phyloP scores from a whole-genome alignment of 2,329 filamentous ascomycete genomes.

The Chlorencoelia australis region DNA sequence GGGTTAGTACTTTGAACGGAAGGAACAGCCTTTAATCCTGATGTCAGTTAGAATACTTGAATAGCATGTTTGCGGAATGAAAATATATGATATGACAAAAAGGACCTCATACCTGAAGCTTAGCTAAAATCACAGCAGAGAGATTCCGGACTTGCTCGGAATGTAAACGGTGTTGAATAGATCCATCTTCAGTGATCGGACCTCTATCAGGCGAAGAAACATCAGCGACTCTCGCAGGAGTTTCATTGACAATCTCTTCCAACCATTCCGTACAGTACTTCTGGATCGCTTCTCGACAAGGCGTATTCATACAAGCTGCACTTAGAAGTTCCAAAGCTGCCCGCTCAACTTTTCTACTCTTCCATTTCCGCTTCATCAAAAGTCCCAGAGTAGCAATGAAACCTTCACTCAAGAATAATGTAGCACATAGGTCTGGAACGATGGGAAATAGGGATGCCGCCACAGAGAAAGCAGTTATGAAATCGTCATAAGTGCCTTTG shows the following conservation, averaged over 20 bases:
- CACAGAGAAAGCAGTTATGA: slow-evolving; percentile 89
- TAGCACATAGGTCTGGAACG: slow-evolving; percentile 61
- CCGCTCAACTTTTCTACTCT: slow-evolving; percentile 76
- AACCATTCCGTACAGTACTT: slow-evolving; percentile 84
- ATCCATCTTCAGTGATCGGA: slow-evolving; percentile 21
- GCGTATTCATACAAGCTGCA: slow-evolving; percentile 76
- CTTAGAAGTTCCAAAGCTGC: slow-evolving; percentile 84
- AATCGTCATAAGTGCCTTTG: slow-evolving; percentile 73
- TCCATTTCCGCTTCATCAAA: slow-evolving; percentile 69
- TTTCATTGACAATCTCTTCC: slow-evolving; percentile 69
- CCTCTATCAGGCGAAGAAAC: slow-evolving; percentile 15
- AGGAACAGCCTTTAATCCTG: slow-evolving; percentile 27
- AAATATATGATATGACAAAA: slow-evolving; percentile 5
- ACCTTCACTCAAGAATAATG: slow-evolving; percentile 78
- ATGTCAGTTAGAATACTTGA: slow-evolving; percentile 26
- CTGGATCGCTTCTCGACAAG: slow-evolving; percentile 72
- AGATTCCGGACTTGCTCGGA: slow-evolving; percentile 52
- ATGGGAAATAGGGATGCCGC: slow-evolving; percentile 82
- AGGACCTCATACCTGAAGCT: slow-evolving; percentile 47
- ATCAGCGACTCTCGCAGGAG: slow-evolving; percentile 42
- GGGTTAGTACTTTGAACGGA: slow-evolving; percentile 18
- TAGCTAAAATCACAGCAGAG: slow-evolving; percentile 68
- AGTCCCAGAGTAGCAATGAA: slow-evolving; percentile 71
- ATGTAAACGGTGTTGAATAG: slow-evolving; percentile 33
- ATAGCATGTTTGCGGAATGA: slow-evolving; percentile 14